Conservation (phyloP, 2,329 filamentous ascomycete genomes). For the Geosmithia flava region DNA sequence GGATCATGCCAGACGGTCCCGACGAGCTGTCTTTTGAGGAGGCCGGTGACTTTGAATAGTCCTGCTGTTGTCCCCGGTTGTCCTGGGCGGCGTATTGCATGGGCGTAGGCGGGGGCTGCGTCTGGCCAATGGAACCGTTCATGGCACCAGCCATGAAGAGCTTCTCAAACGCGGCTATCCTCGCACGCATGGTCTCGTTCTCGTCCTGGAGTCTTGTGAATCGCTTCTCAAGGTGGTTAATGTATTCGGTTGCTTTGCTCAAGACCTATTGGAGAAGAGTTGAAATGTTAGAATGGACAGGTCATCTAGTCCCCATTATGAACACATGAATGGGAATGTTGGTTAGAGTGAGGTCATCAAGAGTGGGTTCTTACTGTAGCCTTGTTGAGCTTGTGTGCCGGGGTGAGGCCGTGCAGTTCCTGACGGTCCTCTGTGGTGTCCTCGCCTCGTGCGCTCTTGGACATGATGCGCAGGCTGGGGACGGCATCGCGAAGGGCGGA, state of each 20-base stretch:
- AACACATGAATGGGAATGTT: background rate
- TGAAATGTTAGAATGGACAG: background rate
- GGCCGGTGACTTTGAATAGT: constrained; percentile 32
- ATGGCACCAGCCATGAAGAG: constrained; percentile 69
- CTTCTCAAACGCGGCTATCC: constrained; percentile 65
- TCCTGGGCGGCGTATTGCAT: constrained; percentile 29
- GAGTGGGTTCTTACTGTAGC: constrained; percentile 51
- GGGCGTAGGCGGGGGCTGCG: constrained; percentile 39
- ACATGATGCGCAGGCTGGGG: constrained; percentile 76
- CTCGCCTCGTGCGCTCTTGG: constrained; percentile 56
- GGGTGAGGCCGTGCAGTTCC: constrained; percentile 61
- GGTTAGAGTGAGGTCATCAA: background rate
- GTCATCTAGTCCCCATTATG: background rate
- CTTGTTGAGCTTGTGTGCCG: constrained; percentile 92
- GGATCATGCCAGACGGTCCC: constrained; percentile 45
- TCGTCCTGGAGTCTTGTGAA: constrained; percentile 75
- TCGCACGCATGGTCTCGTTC: constrained; percentile 64
- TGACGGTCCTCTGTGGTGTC: constrained; percentile 65
- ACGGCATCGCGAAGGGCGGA: constrained; percentile 84
- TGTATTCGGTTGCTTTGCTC: constrained; percentile 94
- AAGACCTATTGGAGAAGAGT: constrained; percentile 41
- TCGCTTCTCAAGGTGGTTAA: constrained; percentile 82
- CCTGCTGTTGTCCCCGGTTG: constrained; percentile 23
- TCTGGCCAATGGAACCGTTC: constrained; percentile 41
- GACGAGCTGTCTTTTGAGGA: constrained; percentile 20